Evolutionary conservation across 805 yeast species (phyloP), one percentile per base, ranked within the genome.

Genomic region (Candida verbasci): DNA sequence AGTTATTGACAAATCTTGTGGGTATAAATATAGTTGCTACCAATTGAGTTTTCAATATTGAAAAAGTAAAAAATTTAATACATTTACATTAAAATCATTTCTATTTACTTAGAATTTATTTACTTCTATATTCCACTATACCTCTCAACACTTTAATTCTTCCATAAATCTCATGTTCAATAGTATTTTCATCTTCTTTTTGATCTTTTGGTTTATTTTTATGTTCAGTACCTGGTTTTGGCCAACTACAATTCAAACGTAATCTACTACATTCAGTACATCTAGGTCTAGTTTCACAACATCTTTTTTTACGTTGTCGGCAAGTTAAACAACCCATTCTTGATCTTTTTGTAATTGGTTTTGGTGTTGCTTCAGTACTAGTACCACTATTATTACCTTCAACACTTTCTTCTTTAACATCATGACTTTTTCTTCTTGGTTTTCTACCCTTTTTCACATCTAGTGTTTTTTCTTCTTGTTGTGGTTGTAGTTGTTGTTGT

Each of bases 321-420:
- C 95, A 85, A 1, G 94, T 82, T 29, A 82, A 62, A 53, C 94
- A 85, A 0, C 95, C 95, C 68, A 70, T 67, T 49, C 86, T 67
- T 12, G 83, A 77, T 39, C 86, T 62, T 47, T 65, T 74, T n/a
- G 65, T 46, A 6, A 50, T 50, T 6, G 50, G 32, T 37, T 37
- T 27, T 14, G 29, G n/a, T 16, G 39, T n/a, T 24, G 32, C 16
- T 6, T 18, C 12, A 12, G 16, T 4, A 10, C 8, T 10, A 5
- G 8, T 3, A 16, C 14, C 14, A 17, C 6, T 9, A n/a, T 31
- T 9, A 26, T 26, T 17, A 21, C 41, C 17, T 21, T 35, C 17
- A 24, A 43, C 10, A 32, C 39, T 12, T 23, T 33, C 15, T 29
- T 35, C 27, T 26, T n/a, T n/a, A n/a, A n/a, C n/a, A n/a, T n/a